A percentile compares a stretch with the other conserved stretches of the same genome.
Conservation (phyloP, 371 early-diverging fungal species). For the Rhizopus microsporus region DNA sequence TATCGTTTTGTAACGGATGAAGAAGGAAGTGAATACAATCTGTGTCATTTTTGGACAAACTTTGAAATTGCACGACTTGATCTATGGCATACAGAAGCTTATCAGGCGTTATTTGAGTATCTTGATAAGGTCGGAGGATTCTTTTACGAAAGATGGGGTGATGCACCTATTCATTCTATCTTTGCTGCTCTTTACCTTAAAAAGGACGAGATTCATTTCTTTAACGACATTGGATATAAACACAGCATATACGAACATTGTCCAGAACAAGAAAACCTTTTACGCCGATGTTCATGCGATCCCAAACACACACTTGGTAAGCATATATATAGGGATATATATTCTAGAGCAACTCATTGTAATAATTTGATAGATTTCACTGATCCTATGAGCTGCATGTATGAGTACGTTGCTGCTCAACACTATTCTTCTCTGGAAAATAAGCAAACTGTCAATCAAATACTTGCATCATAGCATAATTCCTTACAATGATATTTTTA, state of each 20-base stretch:
- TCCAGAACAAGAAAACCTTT: slow-evolving; percentile 49
- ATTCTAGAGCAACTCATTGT: neutral
- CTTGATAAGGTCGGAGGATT: slow-evolving; percentile 71
- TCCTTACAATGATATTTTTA: too few relatives aligned
- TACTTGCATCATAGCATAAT: slow-evolving; percentile 8
- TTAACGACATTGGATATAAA: slow-evolving; percentile 83
- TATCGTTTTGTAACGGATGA: slow-evolving; percentile 30
- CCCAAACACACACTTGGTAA: slow-evolving; percentile 36
- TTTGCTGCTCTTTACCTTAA: slow-evolving; percentile 68
- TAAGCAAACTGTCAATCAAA: slow-evolving; percentile 31
- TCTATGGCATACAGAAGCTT: slow-evolving; percentile 70
- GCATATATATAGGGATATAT: neutral
- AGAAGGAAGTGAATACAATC: slow-evolving; percentile 47
- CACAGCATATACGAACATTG: slow-evolving; percentile 73
- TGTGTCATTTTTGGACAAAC: slow-evolving; percentile 90
- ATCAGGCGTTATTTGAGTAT: slow-evolving; percentile 56
- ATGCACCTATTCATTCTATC: slow-evolving; percentile 94
- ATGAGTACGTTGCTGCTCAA: slow-evolving; percentile 35
- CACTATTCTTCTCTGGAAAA: slow-evolving; percentile 8
- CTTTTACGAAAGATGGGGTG: slow-evolving; percentile 80
- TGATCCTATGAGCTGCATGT: slow-evolving; percentile 43
- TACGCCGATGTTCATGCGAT: slow-evolving; percentile 33
- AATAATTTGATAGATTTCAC: slow-evolving; percentile 27
- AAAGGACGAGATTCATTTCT: slow-evolving; percentile 82
- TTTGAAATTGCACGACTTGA: slow-evolving; percentile 91